phyloP scores from a whole-genome alignment of 495 filamentous ascomycete genomes.

The Penicillium alfredii region DNA sequence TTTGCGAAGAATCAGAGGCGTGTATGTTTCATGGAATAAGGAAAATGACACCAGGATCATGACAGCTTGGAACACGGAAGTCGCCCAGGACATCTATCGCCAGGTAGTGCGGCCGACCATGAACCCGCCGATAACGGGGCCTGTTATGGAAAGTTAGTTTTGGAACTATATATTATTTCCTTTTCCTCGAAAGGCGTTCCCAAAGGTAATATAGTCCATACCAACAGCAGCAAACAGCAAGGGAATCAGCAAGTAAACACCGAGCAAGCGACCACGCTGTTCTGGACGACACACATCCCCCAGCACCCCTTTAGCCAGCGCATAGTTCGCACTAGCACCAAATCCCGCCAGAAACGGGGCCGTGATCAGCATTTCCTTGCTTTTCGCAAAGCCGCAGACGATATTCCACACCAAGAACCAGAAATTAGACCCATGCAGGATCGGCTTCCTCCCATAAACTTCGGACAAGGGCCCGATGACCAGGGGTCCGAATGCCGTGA shows the following conservation, averaged over 20 bases:
- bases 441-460: constrained; percentile 57
- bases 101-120: constrained; percentile 52
- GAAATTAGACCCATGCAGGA: constrained; percentile 50
- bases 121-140: constrained; percentile 46
- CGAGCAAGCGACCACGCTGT: constrained; percentile 50
- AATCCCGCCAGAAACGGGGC: constrained; percentile 45
- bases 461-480: constrained; percentile 61
- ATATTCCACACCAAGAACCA: constrained; percentile 54
- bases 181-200: too few species aligned
- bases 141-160: too few species aligned
- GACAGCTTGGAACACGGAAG: constrained; percentile 21
- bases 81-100: constrained; percentile 51
- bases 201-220: background rate
- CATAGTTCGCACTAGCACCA: constrained; percentile 37
- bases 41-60: constrained; percentile 14
- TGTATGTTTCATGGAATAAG: constrained; percentile 54
- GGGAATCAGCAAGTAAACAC: constrained; percentile 50
- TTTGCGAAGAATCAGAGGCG: constrained; percentile 46
- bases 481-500: constrained; percentile 59
- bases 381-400: constrained; percentile 40
- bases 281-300: constrained; percentile 35
- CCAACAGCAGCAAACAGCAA: constrained; percentile 50
- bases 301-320: constrained; percentile 42
- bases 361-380: constrained; percentile 37
- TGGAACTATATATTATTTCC: too few species aligned